A percentile compares a stretch with the other conserved stretches of the same genome.
phyloP scores from a whole-genome alignment of 2,329 filamentous ascomycete genomes.

The Aspergillus amoenus region DNA sequence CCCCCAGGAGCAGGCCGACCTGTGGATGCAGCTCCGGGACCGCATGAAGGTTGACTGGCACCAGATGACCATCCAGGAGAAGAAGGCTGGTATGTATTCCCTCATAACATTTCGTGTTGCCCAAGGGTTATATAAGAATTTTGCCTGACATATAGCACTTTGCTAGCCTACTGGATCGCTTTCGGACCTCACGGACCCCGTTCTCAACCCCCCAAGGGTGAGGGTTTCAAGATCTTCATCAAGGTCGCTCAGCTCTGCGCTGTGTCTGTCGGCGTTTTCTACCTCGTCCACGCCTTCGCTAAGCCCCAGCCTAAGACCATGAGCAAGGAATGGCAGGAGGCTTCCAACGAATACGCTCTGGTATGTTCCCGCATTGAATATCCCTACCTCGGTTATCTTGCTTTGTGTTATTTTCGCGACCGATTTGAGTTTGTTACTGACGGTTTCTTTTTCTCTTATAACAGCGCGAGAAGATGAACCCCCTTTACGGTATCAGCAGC shows the following conservation, averaged over 20 bases:
- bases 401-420: not conserved
- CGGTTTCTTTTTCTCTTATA: conserved; percentile 12
- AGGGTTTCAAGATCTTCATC: conserved; percentile 74
- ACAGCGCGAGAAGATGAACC: conserved; percentile 81
- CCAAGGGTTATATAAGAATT: conserved; percentile 12
- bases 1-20: conserved; percentile 96
- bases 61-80: conserved; percentile 92
- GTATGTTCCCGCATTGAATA: conserved; percentile 52
- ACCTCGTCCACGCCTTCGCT: conserved; percentile 68
- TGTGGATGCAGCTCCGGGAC: conserved; percentile 98
- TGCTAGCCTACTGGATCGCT: conserved; percentile 93
- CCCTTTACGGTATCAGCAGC: conserved; percentile 78
- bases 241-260: conserved; percentile 69
- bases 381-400: not conserved
- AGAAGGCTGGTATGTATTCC: conserved; percentile 88
- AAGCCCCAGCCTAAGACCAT: conserved; percentile 77
- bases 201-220: conserved; percentile 76
- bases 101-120: not conserved
- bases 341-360: conserved; percentile 88
- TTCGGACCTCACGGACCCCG: conserved; percentile 96
- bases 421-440: conserved; percentile 21
- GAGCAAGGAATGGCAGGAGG: conserved; percentile 97
- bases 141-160: conserved; percentile 22
- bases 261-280: conserved; percentile 70
- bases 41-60: conserved; percentile 98